phyloP scores from a whole-genome alignment of 2,329 filamentous ascomycete genomes.

The Trichoderma polysporum region DNA sequence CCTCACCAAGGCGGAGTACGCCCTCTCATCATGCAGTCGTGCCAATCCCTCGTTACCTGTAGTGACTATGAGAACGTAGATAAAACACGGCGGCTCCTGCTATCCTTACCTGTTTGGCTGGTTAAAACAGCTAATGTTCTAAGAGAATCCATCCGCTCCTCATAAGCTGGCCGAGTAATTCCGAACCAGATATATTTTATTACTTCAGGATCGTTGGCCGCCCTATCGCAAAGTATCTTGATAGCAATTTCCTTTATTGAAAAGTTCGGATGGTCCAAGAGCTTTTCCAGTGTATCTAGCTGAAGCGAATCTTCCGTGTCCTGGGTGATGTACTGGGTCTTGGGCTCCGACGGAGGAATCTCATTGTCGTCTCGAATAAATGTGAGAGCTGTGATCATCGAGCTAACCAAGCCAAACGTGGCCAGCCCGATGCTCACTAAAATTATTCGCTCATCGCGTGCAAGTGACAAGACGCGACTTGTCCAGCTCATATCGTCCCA shows the following conservation, averaged over 20 bases:
- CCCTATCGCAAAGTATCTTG: constrained; percentile 56
- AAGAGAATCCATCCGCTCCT: constrained; percentile 57
- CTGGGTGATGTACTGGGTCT: constrained; percentile 72
- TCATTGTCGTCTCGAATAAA: constrained; percentile 63
- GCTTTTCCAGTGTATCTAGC: constrained; percentile 63
- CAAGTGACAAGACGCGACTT: constrained; percentile 31
- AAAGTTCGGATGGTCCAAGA: constrained; percentile 69
- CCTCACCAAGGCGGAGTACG: constrained; percentile 58
- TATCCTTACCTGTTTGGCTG: constrained; percentile 35
- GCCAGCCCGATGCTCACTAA: constrained; percentile 56
- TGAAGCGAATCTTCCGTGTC: constrained; percentile 72
- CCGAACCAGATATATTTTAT: constrained; percentile 55
- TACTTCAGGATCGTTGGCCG: constrained; percentile 57
- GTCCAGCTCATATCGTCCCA: constrained; percentile 41
- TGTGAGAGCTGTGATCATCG: constrained; percentile 58
- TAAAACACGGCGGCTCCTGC: constrained; percentile 24
- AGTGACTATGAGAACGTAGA: constrained; percentile 24
- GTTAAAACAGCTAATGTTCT: constrained; percentile 57
- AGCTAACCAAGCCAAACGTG: constrained; percentile 56
- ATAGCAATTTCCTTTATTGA: constrained; percentile 68
- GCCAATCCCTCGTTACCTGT: constrained; percentile 41
- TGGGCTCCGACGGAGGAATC: constrained; percentile 63
- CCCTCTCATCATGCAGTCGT: constrained; percentile 50
- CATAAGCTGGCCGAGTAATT: constrained; percentile 59
- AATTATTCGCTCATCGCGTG: constrained; percentile 54